Percentiles rank a stretch among this genome's conserved stretches.
Evolutionary conservation across 352 stramenopile species (phyloP).

Genomic region (Globisporangium emineosum): DNA sequence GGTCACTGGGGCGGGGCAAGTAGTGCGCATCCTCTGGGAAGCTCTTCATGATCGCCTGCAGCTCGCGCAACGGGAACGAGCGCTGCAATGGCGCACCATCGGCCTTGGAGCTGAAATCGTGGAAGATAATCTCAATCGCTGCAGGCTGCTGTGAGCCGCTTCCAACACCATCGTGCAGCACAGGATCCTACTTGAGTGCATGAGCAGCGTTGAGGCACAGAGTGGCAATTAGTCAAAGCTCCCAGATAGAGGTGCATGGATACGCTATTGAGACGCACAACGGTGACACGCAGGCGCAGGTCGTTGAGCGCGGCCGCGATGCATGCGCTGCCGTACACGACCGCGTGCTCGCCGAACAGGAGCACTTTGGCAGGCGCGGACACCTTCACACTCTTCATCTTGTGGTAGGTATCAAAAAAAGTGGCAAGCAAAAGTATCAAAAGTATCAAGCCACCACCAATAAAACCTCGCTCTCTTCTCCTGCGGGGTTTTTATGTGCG

Average conservation of each 20-base stretch:
- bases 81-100: constrained; percentile 32
- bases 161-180: constrained; percentile 14
- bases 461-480: too few relatives aligned
- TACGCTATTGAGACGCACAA: constrained; percentile 62
- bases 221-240: neutral
- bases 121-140: constrained; percentile 45
- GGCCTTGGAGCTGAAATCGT: constrained; percentile 39
- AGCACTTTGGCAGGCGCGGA: constrained; percentile 88
- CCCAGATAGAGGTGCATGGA: neutral
- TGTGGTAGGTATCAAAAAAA: constrained; percentile 1
- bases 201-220: neutral
- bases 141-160: constrained; percentile 5
- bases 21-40: constrained; percentile 42
- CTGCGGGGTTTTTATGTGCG: too few relatives aligned
- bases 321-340: constrained; percentile 84
- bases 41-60: constrained; percentile 35
- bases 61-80: constrained; percentile 25
- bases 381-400: constrained; percentile 28
- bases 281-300: constrained; percentile 69
- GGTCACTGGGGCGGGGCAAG: constrained; percentile 38
- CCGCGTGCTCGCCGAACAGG: constrained; percentile 88
- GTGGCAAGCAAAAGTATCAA: neutral
- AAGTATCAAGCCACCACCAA: neutral
- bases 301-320: constrained; percentile 82
- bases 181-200: constrained; percentile 23